Evolutionary conservation across 371 early-diverging fungal species (phyloP), one percentile per base, ranked within the genome.

Genomic region (Syncephalastrum monosporum): DNA sequence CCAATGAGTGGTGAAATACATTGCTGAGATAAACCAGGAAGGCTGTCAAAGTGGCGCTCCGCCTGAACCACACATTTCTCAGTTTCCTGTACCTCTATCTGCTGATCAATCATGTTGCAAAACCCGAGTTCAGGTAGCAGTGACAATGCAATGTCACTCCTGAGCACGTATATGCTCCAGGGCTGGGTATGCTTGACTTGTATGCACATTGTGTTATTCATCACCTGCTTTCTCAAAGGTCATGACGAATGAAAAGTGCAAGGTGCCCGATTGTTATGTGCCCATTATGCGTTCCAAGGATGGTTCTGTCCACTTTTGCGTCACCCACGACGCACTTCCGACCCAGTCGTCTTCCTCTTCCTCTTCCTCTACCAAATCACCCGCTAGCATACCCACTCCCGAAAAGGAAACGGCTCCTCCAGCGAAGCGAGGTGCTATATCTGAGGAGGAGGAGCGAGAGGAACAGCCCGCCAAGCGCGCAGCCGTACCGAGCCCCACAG

Each of bases 261-360:
- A 50, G 10, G 57, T 59, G 16, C 63, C 64, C 17, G 65, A 63
- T 15, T 84, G 83, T 53, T 61, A 64, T 24, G 77, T 75, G 8
- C 85, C 85, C 14, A 50, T 82, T n/a, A 71, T 84, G 68, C 65
- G 82, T 46, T 80, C 79, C 19, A 82, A 74, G 49, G 82, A 84
- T 60, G 67, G 77, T 27, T 62, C 72, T 3, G 63, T 71, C 38
- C 57, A 59, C 12, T 72, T 82, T 33, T 84, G 85, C 60, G 82
- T 81, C 8, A 58, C 59, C 12, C 82, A 82, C 51, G 79, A 84
- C 49, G 48, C 64, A 12, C 59, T 71, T 14, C 71, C 79, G 15
- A 74, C 68, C 42, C 5, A 55, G 27, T 38, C 29, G 33, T 6
- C 29, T 49, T 53, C 52, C 12, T 51, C 52, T 29, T 51, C 38